Evolutionary conservation across 148 eudicot species (phyloP), one percentile per base, ranked within the genome.

Genomic region (Arbutus unedo): DNA sequence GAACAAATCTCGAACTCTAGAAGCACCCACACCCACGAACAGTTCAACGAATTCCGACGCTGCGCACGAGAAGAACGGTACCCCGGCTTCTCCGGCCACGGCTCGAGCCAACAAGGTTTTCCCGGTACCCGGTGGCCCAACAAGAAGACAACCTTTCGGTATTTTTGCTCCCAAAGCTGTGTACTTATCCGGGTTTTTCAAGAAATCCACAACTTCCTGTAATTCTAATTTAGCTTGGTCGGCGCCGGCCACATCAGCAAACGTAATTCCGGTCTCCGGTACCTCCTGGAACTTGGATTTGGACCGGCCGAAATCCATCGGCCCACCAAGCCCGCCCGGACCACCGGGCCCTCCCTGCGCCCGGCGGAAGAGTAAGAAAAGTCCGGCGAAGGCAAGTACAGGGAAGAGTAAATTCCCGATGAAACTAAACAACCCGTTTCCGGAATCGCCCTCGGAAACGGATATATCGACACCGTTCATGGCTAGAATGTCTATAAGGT

Each of bases 271-370:
- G 3, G 99, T 96, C 79, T 96, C 99, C 3, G 99, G 99, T 41
- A 96, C 99, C 81, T 96, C 99, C 93, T 96, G 99, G 80, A 96
- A 96, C 93, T 96, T 96, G 67, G 98, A 94, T 85, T 96, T 96
- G 4, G 98, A 94, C 83, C 99, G 78, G 4, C 99, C 99, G 70
- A 96, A 96, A 74, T 96, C 99, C 99, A 96, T 96, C 56, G 99
- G 99, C 14, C 99, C 99, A 6, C 99, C 99, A 2, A 96, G 89
- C 43, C 99, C 99, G 2, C 99, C 99, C 0, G 99, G 99, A 5
- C 99, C 99, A 0, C 99, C 99, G 0, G 98, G 95, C 70, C 99
- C 99, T 0, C 99, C 99, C 76, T 96, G 98, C 2, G 97, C 91
- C 83, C 98, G 85, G 2, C 94, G 82, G 85, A 96, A 94, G 14